These are phyloP conservation scores for Corylus avellana DNA, from an alignment of 306 rosid genomes.

Conservation along the genomic window DNA sequence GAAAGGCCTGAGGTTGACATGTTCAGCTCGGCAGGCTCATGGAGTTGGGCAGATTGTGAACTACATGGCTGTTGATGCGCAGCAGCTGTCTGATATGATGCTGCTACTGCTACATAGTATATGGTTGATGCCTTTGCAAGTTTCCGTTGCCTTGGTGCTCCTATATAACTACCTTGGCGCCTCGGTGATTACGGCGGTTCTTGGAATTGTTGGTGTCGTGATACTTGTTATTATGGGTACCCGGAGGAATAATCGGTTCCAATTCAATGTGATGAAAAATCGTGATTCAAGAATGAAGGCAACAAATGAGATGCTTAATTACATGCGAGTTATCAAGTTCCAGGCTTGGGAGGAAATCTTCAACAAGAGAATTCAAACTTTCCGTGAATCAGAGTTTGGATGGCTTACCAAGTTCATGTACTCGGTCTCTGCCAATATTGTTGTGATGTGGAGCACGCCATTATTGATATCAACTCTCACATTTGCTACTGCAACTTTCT, in stretches of 20 bases:
- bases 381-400: slow-evolving; percentile 64
- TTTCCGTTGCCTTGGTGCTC: slow-evolving; percentile 55
- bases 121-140: slow-evolving; percentile 94
- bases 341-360: slow-evolving; percentile 98
- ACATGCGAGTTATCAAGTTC: slow-evolving; percentile 95
- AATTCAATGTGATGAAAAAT: slow-evolving; percentile 66
- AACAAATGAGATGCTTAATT: slow-evolving; percentile 90
- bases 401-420: slow-evolving; percentile 87
- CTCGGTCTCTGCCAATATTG: slow-evolving; percentile 54
- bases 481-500: slow-evolving; percentile 63
- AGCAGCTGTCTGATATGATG: slow-evolving; percentile 95
- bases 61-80: slow-evolving; percentile 95
- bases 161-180: slow-evolving; percentile 66
- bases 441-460: slow-evolving; percentile 80
- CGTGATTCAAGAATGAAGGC: slow-evolving; percentile 96
- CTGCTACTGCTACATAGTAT: slow-evolving; percentile 77
- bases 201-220: slow-evolving; percentile 52
- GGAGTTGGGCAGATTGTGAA: slow-evolving; percentile 94
- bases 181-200: slow-evolving; percentile 48
- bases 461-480: slow-evolving; percentile 69
- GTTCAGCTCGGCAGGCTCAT: slow-evolving; percentile 83
- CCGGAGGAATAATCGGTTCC: slow-evolving; percentile 54
- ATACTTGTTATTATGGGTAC: slow-evolving; percentile 47
- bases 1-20: slow-evolving; percentile 76
- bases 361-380: slow-evolving; percentile 57